Evolutionary conservation across 352 stramenopile species (phyloP), one percentile per base, ranked within the genome.

Genomic region (Aphanomyces cochlioides): DNA sequence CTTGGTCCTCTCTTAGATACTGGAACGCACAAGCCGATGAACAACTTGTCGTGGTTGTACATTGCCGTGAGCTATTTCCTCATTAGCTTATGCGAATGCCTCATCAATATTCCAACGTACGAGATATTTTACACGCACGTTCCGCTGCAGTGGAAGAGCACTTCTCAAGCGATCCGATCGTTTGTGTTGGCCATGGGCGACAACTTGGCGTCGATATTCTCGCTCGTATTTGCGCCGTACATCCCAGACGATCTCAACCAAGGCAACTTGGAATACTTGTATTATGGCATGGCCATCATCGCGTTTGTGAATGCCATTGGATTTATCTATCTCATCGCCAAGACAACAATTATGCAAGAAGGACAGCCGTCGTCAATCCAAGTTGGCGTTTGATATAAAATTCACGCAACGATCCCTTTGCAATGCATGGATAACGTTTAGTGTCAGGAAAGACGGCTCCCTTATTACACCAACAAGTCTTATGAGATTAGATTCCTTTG

Each of bases 231-330:
- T 69, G 81, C 90, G 45, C 67, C 80, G 57, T 90, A 80, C 60
- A 90, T 92, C 69, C 73, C 75, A 28, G 53, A 89, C 28, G 73
- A 85, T 56, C 78, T 94, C 39, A 90, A 94, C 69, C 65, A 90
- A 41, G 85, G 85, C 47, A 76, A 92, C 59, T 90, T 94, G 69
- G 87, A 94, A 82, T 94, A 94, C 82, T 92, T 94, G 84, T 92
- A 88, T 77, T 94, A 84, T 79, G 88, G 83, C 43, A 78, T 94
- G 5, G 87, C 83, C 6, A 79, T 72, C n/a, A 67, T 92, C 34
- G 89, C 84, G 54, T 67, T 90, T 38, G 39, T 94, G 36, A 94
- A 92, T 73, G 84, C 88, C 36, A 54, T 87, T 21, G 79, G 73
- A 54, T 94, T 89, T 74, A 78, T 90, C 10, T 79, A 78, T 12